Percentiles rank a stretch among this genome's conserved stretches.
phyloP scores from a whole-genome alignment of 2,329 filamentous ascomycete species.

The Rhynchosporium graminicola region DNA sequence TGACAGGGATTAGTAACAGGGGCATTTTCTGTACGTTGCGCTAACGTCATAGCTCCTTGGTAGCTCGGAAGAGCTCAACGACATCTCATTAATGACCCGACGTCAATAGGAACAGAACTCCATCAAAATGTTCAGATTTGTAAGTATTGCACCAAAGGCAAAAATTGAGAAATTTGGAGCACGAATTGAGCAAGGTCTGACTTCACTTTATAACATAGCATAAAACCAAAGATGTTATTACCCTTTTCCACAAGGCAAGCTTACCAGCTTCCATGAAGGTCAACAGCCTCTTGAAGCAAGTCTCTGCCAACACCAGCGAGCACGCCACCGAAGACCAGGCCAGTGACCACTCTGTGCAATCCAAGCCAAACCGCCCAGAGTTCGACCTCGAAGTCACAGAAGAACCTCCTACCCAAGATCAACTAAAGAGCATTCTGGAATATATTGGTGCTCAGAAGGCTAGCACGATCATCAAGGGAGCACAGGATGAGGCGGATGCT shows the following conservation, averaged over 20 bases:
- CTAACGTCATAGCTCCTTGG: constrained; percentile 27
- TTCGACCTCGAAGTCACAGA: constrained; percentile 90
- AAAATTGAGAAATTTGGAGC: background rate
- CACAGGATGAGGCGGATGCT: constrained; percentile 73
- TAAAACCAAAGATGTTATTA: constrained; percentile 87
- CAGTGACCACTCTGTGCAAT: constrained; percentile 63
- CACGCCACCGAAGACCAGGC: constrained; percentile 75
- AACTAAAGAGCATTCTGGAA: constrained; percentile 80
- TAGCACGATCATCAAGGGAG: constrained; percentile 71
- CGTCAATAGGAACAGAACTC: constrained; percentile 14
- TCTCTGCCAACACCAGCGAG: constrained; percentile 67
- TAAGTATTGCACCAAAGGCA: constrained; percentile 26
- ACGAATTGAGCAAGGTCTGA: constrained; percentile 8
- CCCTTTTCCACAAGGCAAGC: constrained; percentile 88
- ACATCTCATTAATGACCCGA: constrained; percentile 16
- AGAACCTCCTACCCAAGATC: constrained; percentile 75
- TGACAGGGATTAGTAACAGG: constrained; percentile 4
- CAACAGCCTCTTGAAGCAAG: constrained; percentile 76
- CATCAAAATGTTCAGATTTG: constrained; percentile 42
- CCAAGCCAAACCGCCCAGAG: constrained; percentile 54
- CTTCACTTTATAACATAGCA: constrained; percentile 49
- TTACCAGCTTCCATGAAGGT: constrained; percentile 72
- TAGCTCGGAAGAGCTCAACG: constrained; percentile 22
- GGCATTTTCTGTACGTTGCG: background rate
- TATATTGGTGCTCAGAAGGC: constrained; percentile 69